Percentiles rank a stretch among this genome's conserved stretches.
These are phyloP conservation scores for Evansstolkia leycettana DNA, from an alignment of 495 filamentous ascomycete genomes.

Conservation along the genomic window DNA sequence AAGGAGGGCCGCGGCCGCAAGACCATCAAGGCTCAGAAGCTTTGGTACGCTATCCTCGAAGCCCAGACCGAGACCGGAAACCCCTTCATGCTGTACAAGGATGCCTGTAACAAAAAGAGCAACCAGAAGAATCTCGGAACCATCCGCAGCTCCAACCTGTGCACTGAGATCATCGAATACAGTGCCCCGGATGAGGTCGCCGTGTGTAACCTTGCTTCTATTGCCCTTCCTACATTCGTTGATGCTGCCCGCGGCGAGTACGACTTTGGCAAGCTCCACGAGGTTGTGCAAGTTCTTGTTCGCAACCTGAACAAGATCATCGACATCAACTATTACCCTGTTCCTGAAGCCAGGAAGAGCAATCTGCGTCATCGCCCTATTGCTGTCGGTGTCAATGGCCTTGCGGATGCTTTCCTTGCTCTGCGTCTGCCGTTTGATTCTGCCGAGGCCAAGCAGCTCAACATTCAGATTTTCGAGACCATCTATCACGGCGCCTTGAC, in stretches of 20 bases:
- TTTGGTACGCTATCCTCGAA: slow-evolving; percentile 97
- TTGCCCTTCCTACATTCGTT: slow-evolving; percentile 82
- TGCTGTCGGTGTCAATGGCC: slow-evolving; percentile 92
- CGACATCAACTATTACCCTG: slow-evolving; percentile 93
- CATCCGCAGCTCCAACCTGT: slow-evolving; percentile 95
- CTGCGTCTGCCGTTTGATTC: slow-evolving; percentile 96
- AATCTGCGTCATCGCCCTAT: slow-evolving; percentile 94
- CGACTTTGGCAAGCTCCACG: slow-evolving; percentile 90
- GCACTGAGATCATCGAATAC: slow-evolving; percentile 98
- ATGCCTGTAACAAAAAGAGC: slow-evolving; percentile 94
- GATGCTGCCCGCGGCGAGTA: slow-evolving; percentile 70
- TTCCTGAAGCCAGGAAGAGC: slow-evolving; percentile 81
- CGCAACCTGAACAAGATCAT: slow-evolving; percentile 97
- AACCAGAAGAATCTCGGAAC: slow-evolving; percentile 99
- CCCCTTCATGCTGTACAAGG: slow-evolving; percentile 99
- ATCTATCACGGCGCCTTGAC: slow-evolving; percentile 96
- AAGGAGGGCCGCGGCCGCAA: slow-evolving; percentile 76
- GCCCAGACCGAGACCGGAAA: slow-evolving; percentile 97
- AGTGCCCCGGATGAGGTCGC: slow-evolving; percentile 94
- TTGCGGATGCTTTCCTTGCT: slow-evolving; percentile 97
- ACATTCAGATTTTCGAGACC: slow-evolving; percentile 98
- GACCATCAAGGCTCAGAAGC: slow-evolving; percentile 93
- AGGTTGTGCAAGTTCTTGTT: slow-evolving; percentile 79
- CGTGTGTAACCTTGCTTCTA: slow-evolving; percentile 93
- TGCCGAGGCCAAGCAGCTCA: slow-evolving; percentile 79